Conservation (phyloP, 2,329 filamentous ascomycete species). For the Nemania diffusa region DNA sequence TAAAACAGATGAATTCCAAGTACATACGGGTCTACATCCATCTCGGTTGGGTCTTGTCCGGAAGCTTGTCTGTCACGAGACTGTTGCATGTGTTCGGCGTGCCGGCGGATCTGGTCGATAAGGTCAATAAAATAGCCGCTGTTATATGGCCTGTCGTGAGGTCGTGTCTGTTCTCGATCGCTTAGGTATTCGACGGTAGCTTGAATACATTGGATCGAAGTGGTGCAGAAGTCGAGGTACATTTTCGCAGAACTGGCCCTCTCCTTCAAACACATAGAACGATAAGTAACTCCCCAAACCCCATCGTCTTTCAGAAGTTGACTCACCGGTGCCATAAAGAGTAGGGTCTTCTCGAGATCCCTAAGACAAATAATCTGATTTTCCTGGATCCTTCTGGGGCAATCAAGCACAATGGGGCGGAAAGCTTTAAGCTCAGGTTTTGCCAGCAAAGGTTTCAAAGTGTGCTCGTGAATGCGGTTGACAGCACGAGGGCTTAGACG, state of each 20-base stretch:
- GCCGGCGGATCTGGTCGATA: constrained; percentile 89
- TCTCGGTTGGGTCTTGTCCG: constrained; percentile 62
- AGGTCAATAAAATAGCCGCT: constrained; percentile 97
- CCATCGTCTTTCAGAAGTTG: constrained; percentile 61
- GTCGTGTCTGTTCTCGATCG: constrained; percentile 86
- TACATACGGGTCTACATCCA: constrained; percentile 69
- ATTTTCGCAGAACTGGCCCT: constrained; percentile 74
- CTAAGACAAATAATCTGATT: constrained; percentile 91
- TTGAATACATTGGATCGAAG: constrained; percentile 89
- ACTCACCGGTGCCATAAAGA: constrained; percentile 96
- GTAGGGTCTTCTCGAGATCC: constrained; percentile 92
- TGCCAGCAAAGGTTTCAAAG: constrained; percentile 79
- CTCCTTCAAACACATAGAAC: constrained; percentile 79
- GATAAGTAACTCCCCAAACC: constrained; percentile 73
- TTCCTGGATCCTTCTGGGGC: constrained; percentile 80
- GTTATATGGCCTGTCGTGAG: constrained; percentile 89
- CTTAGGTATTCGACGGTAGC: constrained; percentile 86
- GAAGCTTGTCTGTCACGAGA: constrained; percentile 72
- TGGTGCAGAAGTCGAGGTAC: constrained; percentile 90
- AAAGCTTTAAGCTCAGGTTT: constrained; percentile 81
- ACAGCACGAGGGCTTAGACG: constrained; percentile 75
- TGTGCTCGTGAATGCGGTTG: constrained; percentile 82
- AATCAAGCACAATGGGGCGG: constrained; percentile 79
- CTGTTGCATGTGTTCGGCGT: constrained; percentile 84
- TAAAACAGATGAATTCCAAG: constrained; percentile 31